Evolutionary conservation across 306 rosid species (phyloP), one percentile per base, ranked within the genome.

Genomic region (Cucumis sativus): DNA sequence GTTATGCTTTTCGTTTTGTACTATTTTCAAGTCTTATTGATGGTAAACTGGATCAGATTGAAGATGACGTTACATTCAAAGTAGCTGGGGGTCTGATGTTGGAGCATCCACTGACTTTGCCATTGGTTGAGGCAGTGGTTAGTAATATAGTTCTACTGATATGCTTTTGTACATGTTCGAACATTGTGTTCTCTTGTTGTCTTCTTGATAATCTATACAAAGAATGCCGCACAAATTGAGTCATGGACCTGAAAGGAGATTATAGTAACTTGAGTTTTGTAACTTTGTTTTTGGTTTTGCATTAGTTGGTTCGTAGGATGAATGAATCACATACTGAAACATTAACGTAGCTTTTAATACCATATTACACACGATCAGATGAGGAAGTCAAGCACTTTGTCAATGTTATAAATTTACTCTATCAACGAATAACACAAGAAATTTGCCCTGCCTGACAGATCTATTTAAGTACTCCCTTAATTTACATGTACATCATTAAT

Each of bases 61-160:
- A 92, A 37, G 97, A 95, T 60, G 96, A 85, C 65, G 37, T 87
- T 65, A 86, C 98, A 12, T 86, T 88, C 86, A 84, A 89, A 20
- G 97, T 89, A 74, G 97, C 93, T 10, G 96, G 97, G 43, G 98
- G 98, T 80, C 84, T 95, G 88, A 92, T 91, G 88, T 91, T 92
- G 80, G 97, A 95, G 85, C 92, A 95, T 89, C 98, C 98, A 39
- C 60, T 95, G 82, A 92, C 90, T 40, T 82, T 78, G 65, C 97
- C 97, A 35, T 90, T 90, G 79, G 97, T 90, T 39, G 97, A 95
- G 79, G 88, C 96, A 7, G 97, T 92, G 91, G 98, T 95, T 80
- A 87, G 93, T 64, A 23, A 40, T 18, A 52, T 59, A 20, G 41
- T n/a, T 41, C 13, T 43, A 39, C 75, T 68, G 33, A 25, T 73